Conservation (phyloP, 345 rosid species). For the Boechera retrofracta region DNA sequence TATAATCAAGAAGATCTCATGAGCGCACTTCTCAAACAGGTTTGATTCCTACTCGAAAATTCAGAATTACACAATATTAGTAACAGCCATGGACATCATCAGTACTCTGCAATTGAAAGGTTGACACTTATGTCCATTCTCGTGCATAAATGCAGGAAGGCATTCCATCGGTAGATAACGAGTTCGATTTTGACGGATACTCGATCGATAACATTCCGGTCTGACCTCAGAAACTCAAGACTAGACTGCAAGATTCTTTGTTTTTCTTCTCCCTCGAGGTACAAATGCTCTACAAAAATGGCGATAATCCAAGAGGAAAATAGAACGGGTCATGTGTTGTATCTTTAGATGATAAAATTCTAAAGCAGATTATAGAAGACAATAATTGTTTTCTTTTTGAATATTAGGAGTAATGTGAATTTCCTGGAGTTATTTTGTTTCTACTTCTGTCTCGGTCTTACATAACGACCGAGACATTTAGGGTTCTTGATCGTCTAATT, state of each 20-base stretch:
- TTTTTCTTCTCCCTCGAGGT: constrained; percentile 6
- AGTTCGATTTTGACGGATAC: constrained; percentile 84
- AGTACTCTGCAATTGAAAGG: not conserved
- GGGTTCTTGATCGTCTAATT: constrained; percentile 35
- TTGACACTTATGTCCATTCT: constrained; percentile 5
- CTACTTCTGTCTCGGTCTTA: constrained; percentile 18
- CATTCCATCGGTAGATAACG: constrained; percentile 58
- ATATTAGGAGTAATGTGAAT: constrained; percentile 34
- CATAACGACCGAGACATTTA: constrained; percentile 31
- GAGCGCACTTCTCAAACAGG: constrained; percentile 88
- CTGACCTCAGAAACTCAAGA: constrained; percentile 31
- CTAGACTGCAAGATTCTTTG: constrained; percentile 34
- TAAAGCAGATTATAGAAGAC: constrained; percentile 14
- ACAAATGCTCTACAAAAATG: not conserved
- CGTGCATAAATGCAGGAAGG: constrained; percentile 59
- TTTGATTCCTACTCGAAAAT: constrained; percentile 24
- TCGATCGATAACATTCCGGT: constrained; percentile 72
- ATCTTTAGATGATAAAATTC: constrained; percentile 35
- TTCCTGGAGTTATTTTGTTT: constrained; percentile 19
- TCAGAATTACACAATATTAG: not conserved
- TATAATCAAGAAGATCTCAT: constrained; percentile 87
- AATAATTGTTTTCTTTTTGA: constrained; percentile 14
- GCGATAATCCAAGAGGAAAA: not conserved
- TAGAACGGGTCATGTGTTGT: constrained; percentile 25
- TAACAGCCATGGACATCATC: constrained; percentile 7